These are phyloP conservation scores for Solanum clarkiae DNA, from an alignment of 257 asterid genomes.

Conservation along the genomic window DNA sequence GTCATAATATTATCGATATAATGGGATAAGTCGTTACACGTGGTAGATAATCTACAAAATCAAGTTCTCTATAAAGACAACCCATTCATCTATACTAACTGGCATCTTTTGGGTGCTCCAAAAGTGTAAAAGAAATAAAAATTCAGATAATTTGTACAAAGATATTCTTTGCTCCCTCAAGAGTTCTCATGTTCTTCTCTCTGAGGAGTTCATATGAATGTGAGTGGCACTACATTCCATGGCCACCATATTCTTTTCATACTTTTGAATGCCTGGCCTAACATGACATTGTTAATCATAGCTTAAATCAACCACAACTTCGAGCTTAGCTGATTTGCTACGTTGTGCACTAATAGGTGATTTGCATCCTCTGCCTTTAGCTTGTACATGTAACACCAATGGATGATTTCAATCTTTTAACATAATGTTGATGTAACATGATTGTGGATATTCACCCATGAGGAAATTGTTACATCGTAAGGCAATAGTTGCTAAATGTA, in stretches of 20 bases:
- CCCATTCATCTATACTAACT: not conserved
- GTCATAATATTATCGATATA: not conserved
- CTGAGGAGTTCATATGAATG: not conserved
- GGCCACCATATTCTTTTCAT: not conserved
- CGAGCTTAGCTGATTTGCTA: not conserved
- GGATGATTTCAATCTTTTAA: not conserved
- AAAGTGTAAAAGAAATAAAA: not conserved
- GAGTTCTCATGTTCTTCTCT: not conserved
- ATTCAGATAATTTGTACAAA: not conserved
- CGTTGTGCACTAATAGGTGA: not conserved
- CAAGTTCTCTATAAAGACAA: not conserved
- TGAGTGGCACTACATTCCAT: not conserved
- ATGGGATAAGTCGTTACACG: not conserved
- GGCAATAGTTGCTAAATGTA: not conserved
- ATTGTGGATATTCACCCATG: not conserved
- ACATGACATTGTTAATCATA: not conserved
- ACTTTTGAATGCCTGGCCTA: not conserved
- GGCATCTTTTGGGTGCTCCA: not conserved
- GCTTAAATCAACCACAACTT: not conserved
- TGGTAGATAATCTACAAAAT: not conserved
- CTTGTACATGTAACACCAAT: not conserved
- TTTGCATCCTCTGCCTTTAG: not conserved
- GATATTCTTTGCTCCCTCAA: not conserved
- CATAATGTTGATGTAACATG: not conserved
- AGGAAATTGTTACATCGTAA: not conserved